These are phyloP conservation scores for Botrytis aclada DNA, from an alignment of 2,329 filamentous ascomycete genomes.

Conservation along the genomic window DNA sequence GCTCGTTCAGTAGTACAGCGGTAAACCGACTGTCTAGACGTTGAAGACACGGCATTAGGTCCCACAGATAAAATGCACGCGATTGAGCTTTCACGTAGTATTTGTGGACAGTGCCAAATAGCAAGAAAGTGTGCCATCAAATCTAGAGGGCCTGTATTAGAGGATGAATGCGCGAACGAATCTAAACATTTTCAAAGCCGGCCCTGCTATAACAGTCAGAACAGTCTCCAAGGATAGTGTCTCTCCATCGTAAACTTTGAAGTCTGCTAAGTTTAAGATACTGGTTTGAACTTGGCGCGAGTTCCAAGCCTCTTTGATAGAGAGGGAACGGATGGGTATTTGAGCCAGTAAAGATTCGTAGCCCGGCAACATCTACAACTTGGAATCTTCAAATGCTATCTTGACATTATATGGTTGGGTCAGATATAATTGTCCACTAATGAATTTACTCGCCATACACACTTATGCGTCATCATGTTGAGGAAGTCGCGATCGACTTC, in stretches of 20 bases:
- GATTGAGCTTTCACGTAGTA: slow-evolving; percentile 36
- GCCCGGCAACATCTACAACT: neutral
- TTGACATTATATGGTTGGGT: neutral
- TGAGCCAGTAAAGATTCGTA: neutral
- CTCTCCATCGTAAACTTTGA: too few relatives aligned
- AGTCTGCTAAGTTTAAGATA: neutral
- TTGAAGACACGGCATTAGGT: slow-evolving; percentile 37
- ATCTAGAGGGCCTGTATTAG: slow-evolving; percentile 40
- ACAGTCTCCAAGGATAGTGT: slow-evolving; percentile 14
- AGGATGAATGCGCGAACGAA: slow-evolving; percentile 39
- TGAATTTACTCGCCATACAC: neutral
- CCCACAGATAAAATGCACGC: slow-evolving; percentile 39
- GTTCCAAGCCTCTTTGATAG: neutral
- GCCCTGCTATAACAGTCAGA: slow-evolving; percentile 35
- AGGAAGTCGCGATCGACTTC: neutral
- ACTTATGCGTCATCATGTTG: neutral
- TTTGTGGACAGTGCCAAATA: slow-evolving; percentile 34
- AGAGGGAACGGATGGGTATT: neutral
- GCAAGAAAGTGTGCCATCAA: slow-evolving; percentile 38
- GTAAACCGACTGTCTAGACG: slow-evolving; percentile 40
- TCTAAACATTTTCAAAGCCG: slow-evolving; percentile 42
- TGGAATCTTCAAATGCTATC: neutral
- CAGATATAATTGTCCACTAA: neutral
- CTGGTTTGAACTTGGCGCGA: neutral
- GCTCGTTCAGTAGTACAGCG: slow-evolving; percentile 38